Evolutionary conservation across 2,329 filamentous ascomycete species (phyloP).

Genomic region (Diaporthe sp.): DNA sequence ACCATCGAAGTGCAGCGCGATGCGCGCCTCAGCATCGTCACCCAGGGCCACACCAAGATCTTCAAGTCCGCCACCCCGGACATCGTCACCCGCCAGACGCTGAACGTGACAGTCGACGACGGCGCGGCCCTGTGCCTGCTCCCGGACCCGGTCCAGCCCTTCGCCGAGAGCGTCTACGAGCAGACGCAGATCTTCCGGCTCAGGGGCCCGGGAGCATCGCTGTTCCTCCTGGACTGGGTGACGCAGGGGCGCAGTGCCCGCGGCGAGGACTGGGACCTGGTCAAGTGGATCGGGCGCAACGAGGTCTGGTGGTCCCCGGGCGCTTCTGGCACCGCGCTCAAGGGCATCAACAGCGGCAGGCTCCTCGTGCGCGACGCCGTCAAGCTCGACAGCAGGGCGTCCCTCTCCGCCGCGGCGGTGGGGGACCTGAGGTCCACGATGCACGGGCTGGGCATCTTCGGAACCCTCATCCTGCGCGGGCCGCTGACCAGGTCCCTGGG

Average conservation of each 20-base stretch:
- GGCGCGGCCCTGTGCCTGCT: conserved; percentile 74
- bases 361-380: conserved; percentile 89
- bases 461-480: conserved; percentile 87
- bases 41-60: conserved; percentile 91
- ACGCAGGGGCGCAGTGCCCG: conserved; percentile 86
- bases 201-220: conserved; percentile 63
- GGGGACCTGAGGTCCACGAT: conserved; percentile 71
- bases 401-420: conserved; percentile 23
- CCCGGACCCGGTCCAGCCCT: conserved; percentile 94
- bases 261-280: conserved; percentile 90
- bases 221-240: conserved; percentile 95
- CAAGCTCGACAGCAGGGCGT: conserved; percentile 69
- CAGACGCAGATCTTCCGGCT: conserved; percentile 85
- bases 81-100: conserved; percentile 68
- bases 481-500: conserved; percentile 75
- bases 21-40: conserved; percentile 76
- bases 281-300: conserved; percentile 84
- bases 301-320: conserved; percentile 77
- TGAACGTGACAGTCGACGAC: conserved; percentile 64
- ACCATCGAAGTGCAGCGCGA: conserved; percentile 72
- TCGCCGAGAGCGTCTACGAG: conserved; percentile 84
- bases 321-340: conserved; percentile 39
- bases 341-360: conserved; percentile 56
- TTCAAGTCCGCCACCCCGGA: conserved; percentile 80
- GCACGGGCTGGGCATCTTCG: conserved; percentile 81